phyloP scores from a whole-genome alignment of 306 rosid species.

The Quillaja saponaria region DNA sequence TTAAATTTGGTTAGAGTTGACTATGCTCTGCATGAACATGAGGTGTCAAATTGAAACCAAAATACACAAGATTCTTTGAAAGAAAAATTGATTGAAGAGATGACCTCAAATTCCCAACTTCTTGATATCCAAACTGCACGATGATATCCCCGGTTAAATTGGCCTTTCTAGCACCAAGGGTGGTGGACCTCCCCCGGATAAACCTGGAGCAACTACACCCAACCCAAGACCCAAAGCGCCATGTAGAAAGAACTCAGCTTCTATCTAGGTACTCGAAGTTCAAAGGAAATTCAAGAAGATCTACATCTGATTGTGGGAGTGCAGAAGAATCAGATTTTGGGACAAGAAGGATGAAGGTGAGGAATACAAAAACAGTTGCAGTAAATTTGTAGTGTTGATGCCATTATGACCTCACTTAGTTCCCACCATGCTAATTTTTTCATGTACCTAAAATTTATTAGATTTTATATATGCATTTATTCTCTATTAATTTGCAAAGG shows the following conservation, averaged over 20 bases:
- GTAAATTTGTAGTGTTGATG: neutral
- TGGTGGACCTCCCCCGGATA: slow-evolving; percentile 53
- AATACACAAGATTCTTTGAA: neutral
- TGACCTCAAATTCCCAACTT: slow-evolving; percentile 78
- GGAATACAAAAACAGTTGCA: slow-evolving; percentile 23
- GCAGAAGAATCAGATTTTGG: slow-evolving; percentile 23
- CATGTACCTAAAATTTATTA: too few relatives aligned
- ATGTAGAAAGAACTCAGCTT: slow-evolving; percentile 68
- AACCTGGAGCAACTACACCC: slow-evolving; percentile 47
- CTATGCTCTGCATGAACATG: neutral
- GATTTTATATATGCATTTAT: too few relatives aligned
- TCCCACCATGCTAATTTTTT: too few relatives aligned
- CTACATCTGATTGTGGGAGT: slow-evolving; percentile 30
- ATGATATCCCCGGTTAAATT: slow-evolving; percentile 41
- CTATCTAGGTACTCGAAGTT: slow-evolving; percentile 73
- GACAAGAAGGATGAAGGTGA: slow-evolving; percentile 28
- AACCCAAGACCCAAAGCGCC: slow-evolving; percentile 62
- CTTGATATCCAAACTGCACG: slow-evolving; percentile 60
- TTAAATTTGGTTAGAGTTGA: too few relatives aligned
- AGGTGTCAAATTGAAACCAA: neutral
- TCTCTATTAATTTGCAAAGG: too few relatives aligned
- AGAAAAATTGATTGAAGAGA: neutral
- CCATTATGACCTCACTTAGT: too few relatives aligned
- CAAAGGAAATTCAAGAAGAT: slow-evolving; percentile 58
- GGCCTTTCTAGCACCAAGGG: slow-evolving; percentile 65